Evolutionary conservation across 2,329 filamentous ascomycete species (phyloP).

Genomic region (Annulohypoxylon truncatum): DNA sequence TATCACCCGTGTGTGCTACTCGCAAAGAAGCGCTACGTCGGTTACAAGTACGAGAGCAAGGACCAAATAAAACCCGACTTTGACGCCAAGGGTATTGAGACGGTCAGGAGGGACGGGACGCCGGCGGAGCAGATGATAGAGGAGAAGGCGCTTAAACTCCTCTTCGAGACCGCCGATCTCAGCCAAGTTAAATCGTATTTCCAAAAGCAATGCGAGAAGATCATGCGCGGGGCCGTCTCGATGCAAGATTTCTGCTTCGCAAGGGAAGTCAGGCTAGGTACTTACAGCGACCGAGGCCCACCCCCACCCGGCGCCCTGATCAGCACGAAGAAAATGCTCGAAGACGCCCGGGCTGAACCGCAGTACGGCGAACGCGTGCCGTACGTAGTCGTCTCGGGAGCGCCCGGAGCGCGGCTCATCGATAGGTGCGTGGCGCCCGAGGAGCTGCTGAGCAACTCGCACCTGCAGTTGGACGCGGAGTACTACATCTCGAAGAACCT

Average conservation of each 20-base stretch:
- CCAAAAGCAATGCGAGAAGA: slow-evolving; percentile 88
- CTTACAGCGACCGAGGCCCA: slow-evolving; percentile 82
- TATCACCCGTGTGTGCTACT: slow-evolving; percentile 95
- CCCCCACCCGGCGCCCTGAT: slow-evolving; percentile 90
- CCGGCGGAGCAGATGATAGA: slow-evolving; percentile 97
- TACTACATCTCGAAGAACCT: slow-evolving; percentile 98
- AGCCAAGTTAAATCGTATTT: slow-evolving; percentile 92
- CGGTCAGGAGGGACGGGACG: slow-evolving; percentile 92
- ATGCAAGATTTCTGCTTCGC: slow-evolving; percentile 98
- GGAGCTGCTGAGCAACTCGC: slow-evolving; percentile 78
- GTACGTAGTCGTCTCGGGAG: slow-evolving; percentile 91
- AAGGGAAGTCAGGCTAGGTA: slow-evolving; percentile 88
- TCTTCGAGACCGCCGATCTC: slow-evolving; percentile 91
- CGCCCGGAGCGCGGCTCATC: slow-evolving; percentile 84
- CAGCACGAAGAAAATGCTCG: slow-evolving; percentile 85
- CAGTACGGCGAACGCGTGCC: slow-evolving; percentile 96
- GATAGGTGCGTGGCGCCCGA: slow-evolving; percentile 93
- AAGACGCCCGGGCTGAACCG: slow-evolving; percentile 86
- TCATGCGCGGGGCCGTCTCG: slow-evolving; percentile 88
- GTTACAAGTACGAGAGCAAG: slow-evolving; percentile 91
- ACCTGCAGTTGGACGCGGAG: slow-evolving; percentile 87
- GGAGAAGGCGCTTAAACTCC: slow-evolving; percentile 86
- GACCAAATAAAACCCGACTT: slow-evolving; percentile 85
- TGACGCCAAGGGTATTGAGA: slow-evolving; percentile 98
- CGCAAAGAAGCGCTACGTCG: slow-evolving; percentile 97